Conservation (phyloP, 805 yeast genomes). For the Osmozyma mogii region DNA sequence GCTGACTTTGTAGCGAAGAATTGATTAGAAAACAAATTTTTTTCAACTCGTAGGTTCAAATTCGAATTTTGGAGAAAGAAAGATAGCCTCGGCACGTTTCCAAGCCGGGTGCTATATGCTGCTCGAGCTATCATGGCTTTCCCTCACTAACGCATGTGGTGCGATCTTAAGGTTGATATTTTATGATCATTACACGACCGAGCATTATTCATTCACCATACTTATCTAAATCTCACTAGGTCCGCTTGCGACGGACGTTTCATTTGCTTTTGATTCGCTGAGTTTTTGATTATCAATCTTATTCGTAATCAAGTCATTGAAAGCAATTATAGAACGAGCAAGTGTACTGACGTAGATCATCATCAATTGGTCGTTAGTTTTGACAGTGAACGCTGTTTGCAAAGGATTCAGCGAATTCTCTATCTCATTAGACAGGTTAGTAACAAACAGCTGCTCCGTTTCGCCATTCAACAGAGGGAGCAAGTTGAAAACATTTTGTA, state of each 20-base stretch:
- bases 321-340: conserved; percentile 91
- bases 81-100: too few relatives aligned
- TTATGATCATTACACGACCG: too few relatives aligned
- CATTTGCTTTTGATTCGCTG: conserved; percentile 19
- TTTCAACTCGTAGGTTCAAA: conserved; percentile 20
- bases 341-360: conserved; percentile 80
- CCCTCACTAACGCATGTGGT: too few relatives aligned
- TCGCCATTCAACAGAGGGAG: conserved; percentile 62
- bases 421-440: conserved; percentile 4
- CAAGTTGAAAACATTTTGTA: conserved; percentile 91
- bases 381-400: conserved; percentile 76
- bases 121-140: too few relatives aligned
- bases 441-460: conserved; percentile 4
- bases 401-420: conserved; percentile 41
- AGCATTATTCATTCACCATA: too few relatives aligned
- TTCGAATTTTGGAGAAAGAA: conserved; percentile 31
- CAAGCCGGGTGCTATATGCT: too few relatives aligned
- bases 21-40: conserved; percentile 29
- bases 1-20: conserved; percentile 7
- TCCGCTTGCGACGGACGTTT: background rate
- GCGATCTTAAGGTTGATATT: too few relatives aligned
- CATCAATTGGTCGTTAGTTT: conserved; percentile 96
- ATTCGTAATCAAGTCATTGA: conserved; percentile 94
- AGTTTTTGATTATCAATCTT: conserved; percentile 66
- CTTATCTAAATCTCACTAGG: too few relatives aligned